phyloP scores from a whole-genome alignment of 2,329 filamentous ascomycete genomes.

The Beauveria pseudobassiana region DNA sequence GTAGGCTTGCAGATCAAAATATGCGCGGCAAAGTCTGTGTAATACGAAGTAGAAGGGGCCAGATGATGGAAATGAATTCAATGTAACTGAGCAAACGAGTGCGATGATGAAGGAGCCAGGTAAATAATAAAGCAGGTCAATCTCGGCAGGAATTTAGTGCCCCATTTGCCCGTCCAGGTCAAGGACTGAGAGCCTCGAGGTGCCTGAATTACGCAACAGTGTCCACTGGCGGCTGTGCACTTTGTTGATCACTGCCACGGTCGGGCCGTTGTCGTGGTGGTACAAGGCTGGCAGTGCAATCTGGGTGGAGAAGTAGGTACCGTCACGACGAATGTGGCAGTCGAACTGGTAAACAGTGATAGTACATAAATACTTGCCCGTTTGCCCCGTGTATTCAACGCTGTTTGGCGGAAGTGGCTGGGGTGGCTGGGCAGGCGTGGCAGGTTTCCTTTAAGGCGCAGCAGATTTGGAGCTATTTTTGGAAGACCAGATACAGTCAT shows the following conservation, averaged over 20 bases:
- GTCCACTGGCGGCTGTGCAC: not conserved
- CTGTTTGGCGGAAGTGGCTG: not conserved
- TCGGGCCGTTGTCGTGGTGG: not conserved
- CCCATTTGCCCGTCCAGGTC: not conserved
- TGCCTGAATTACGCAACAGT: conserved; percentile 9
- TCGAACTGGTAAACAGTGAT: not conserved
- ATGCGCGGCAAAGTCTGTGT: not conserved
- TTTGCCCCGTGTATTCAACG: not conserved
- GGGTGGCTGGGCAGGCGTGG: not conserved
- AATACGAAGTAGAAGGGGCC: too few species aligned
- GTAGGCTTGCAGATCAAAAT: not conserved
- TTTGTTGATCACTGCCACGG: not conserved
- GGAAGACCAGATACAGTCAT: not conserved
- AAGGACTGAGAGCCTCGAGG: not conserved
- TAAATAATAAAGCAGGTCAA: not conserved
- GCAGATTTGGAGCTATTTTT: not conserved
- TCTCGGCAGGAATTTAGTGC: not conserved
- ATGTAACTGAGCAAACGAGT: not conserved
- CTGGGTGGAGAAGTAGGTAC: not conserved
- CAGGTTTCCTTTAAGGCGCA: not conserved
- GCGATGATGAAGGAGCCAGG: conserved; percentile 2
- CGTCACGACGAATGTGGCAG: not conserved
- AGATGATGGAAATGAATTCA: not conserved
- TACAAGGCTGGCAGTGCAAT: not conserved
- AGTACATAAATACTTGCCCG: too few species aligned